Conservation (phyloP, 495 filamentous ascomycete genomes). For the Letharia lupina region DNA sequence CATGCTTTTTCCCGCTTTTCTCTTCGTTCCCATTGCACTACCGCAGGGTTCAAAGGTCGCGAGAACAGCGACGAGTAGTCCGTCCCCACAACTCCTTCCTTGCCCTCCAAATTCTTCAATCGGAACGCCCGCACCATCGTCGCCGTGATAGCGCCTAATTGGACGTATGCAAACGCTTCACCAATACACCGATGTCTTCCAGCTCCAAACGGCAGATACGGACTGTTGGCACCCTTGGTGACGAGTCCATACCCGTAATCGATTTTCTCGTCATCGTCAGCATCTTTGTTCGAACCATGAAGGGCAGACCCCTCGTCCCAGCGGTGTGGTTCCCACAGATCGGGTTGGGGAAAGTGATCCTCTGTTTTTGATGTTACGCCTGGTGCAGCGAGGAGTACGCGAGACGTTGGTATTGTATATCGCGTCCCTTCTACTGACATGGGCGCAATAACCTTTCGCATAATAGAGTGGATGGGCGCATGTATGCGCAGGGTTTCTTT, state of each 20-base stretch:
- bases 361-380: constrained; percentile 62
- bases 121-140: constrained; percentile 68
- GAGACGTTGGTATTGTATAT: constrained; percentile 65
- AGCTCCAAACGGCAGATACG: constrained; percentile 92
- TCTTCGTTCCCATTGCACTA: constrained; percentile 58
- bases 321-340: constrained; percentile 77
- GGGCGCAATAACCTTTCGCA: constrained; percentile 75
- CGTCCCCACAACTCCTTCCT: constrained; percentile 61
- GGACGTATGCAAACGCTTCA: constrained; percentile 93
- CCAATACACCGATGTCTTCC: constrained; percentile 93
- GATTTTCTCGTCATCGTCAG: constrained; percentile 62
- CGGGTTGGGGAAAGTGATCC: constrained; percentile 72
- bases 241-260: constrained; percentile 95
- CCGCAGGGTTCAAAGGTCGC: constrained; percentile 55
- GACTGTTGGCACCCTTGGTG: constrained; percentile 74
- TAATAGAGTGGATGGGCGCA: constrained; percentile 74
- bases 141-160: constrained; percentile 78
- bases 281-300: constrained; percentile 39
- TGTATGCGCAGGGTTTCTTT: constrained; percentile 77
- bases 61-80: constrained; percentile 62
- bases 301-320: constrained; percentile 56
- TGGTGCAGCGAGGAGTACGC: constrained; percentile 73
- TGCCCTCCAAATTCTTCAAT: constrained; percentile 62
- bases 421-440: constrained; percentile 70
- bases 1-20: constrained; percentile 17